These are phyloP conservation scores for Aspergillus avenaceus DNA, from an alignment of 495 filamentous ascomycete species.

Conservation along the genomic window DNA sequence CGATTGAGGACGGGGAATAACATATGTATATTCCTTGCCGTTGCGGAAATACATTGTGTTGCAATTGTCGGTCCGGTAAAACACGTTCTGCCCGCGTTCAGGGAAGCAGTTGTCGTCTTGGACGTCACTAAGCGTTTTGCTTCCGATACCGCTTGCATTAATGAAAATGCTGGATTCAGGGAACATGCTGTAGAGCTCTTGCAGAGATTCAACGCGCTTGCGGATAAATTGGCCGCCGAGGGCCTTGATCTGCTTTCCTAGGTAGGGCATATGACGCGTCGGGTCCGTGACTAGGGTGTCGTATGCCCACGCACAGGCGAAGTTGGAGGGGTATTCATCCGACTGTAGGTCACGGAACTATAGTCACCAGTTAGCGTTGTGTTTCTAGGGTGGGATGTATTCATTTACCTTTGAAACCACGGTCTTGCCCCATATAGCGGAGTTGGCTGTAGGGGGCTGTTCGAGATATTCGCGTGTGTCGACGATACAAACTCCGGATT, in stretches of 20 bases:
- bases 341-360: constrained; percentile 35
- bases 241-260: constrained; percentile 23
- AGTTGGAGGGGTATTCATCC: constrained; percentile 34
- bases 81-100: constrained; percentile 43
- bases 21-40: constrained; percentile 46
- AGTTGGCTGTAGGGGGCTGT: constrained; percentile 28
- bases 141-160: constrained; percentile 42
- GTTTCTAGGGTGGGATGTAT: not conserved
- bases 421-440: constrained; percentile 36
- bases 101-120: constrained; percentile 36
- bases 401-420: constrained; percentile 33
- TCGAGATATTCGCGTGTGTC: constrained; percentile 37
- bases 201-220: constrained; percentile 33
- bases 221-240: constrained; percentile 38
- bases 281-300: constrained; percentile 40
- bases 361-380: not conserved
- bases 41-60: constrained; percentile 37
- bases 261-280: constrained; percentile 38
- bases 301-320: constrained; percentile 37
- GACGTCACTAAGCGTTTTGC: constrained; percentile 33
- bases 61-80: constrained; percentile 28
- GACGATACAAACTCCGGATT: constrained; percentile 36
- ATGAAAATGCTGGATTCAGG: constrained; percentile 38
- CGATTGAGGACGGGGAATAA: constrained; percentile 44
- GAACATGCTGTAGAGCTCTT: constrained; percentile 35